Base-by-base conservation (phyloP, 2,329 filamentous ascomycete species). In the Penicillium sp. region DNA sequence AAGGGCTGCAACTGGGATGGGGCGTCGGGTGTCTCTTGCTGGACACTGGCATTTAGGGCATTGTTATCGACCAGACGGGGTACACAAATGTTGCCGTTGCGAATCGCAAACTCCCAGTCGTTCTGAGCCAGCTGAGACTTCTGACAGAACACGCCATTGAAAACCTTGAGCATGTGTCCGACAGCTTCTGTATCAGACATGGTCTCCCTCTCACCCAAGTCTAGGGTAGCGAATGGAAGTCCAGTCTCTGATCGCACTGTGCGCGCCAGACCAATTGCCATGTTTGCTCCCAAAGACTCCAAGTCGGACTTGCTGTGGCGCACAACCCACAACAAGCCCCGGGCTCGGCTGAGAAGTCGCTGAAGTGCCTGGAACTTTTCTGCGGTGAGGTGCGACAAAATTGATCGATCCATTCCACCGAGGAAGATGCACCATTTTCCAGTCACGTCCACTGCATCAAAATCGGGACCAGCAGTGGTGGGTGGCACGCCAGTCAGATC, bases 391-490 rank as follows among this genome's bases (percentile, higher is more conserved):
- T 62, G 52, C 2, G 60, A 60, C 4, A 64, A 32, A 16, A 60
- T 39, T 1, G 53, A 58, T 7, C 52, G 48, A 43, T 63, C 62
- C 57, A 64, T 62, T 3, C 61, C 62, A 10, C 51, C 60, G 4
- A 64, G 53, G 53, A 63, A 64, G 7, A 64, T 56, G 36, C 62
- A 64, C 53, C 61, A 62, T 40, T 64, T 64, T 10, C 61, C 60
- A 5, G 48, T 50, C 4, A 61, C 34, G 21, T 63, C 61, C 2
- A 49, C 45, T 0, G 45, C 32, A 16, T 54, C 49, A 2, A 61
- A n/a, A n/a, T 56, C 39, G 1, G 45, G 18, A 2, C 50, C 53
- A 14, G 21, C 53, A 14, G 21, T 49, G 4, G 44, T 52, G 3
- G 62, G 60, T 2, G 27, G 16, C 2, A 57, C 48, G 3, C 61